A percentile compares a stretch with the other conserved stretches of the same genome.
These are phyloP conservation scores for Phylloporus sp. DNA, from an alignment of 1,284 basidiomycete genomes.

Conservation along the genomic window DNA sequence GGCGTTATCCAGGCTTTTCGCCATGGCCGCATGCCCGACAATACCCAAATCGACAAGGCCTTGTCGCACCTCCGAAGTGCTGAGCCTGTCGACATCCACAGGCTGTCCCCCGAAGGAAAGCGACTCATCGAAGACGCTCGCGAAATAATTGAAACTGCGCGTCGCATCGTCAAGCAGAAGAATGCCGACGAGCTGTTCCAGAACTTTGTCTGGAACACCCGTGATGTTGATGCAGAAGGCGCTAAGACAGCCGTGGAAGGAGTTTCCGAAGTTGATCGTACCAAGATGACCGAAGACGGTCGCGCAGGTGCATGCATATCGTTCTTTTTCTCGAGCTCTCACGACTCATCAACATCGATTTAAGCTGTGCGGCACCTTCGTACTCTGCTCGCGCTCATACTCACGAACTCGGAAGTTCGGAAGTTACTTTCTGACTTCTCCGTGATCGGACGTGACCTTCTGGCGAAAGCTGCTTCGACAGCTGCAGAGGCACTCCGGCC, in stretches of 20 bases:
- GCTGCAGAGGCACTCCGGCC: conserved; percentile 79
- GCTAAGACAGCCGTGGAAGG: conserved; percentile 50
- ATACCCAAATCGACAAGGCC: conserved; percentile 77
- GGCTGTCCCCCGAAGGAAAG: conserved; percentile 79
- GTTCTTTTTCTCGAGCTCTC: neutral
- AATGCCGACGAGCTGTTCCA: conserved; percentile 91
- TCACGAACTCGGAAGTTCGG: conserved; percentile 91
- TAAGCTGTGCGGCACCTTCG: conserved; percentile 84
- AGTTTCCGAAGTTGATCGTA: conserved; percentile 54
- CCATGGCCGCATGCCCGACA: conserved; percentile 78
- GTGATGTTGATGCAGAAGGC: conserved; percentile 52
- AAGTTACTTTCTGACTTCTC: conserved; percentile 87
- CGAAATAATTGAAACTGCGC: conserved; percentile 73
- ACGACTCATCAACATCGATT: neutral
- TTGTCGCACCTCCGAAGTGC: conserved; percentile 70
- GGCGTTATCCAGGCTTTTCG: conserved; percentile 82
- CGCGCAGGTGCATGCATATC: conserved; percentile 51
- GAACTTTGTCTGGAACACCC: conserved; percentile 81
- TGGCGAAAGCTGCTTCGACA: conserved; percentile 78
- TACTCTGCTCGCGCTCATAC: conserved; percentile 79
- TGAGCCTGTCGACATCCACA: conserved; percentile 67
- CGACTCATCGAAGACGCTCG: conserved; percentile 77
- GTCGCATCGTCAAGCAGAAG: conserved; percentile 76
- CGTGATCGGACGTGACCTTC: conserved; percentile 85
- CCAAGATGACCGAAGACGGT: conserved; percentile 62